phyloP scores from a whole-genome alignment of 257 asterid genomes.

The Nyctanthes arbortristis region DNA sequence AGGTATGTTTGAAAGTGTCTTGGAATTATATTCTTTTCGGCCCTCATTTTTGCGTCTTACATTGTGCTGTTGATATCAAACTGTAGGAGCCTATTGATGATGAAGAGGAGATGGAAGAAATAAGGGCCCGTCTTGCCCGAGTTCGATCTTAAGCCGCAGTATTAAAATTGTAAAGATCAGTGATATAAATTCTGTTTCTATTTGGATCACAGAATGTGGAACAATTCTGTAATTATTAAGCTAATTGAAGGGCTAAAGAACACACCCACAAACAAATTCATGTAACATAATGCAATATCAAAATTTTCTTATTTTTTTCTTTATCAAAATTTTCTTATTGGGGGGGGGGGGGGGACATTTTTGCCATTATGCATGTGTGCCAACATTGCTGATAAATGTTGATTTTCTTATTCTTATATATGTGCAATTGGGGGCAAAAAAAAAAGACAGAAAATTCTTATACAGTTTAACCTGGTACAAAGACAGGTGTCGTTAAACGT shows the following conservation, averaged over 20 bases:
- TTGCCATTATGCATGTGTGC: not conserved
- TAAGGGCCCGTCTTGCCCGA: too few species aligned
- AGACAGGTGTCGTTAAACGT: too few species aligned
- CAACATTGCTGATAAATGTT: not conserved
- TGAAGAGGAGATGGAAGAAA: too few species aligned
- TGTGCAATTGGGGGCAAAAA: too few species aligned
- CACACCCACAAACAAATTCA: conserved; percentile 3
- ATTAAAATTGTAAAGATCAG: not conserved
- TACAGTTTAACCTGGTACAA: too few species aligned
- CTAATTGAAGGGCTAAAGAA: too few species aligned
- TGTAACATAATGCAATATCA: conserved; percentile 15
- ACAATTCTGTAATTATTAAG: conserved; percentile 1
- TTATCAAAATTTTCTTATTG: too few species aligned
- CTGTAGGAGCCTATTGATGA: too few species aligned
- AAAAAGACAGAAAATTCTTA: not conserved
- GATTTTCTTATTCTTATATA: too few species aligned
- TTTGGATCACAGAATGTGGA: conserved; percentile 5
- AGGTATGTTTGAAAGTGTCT: conserved; percentile 35
- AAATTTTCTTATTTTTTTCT: not conserved
- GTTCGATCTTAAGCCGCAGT: not conserved
- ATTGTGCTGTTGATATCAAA: too few species aligned
- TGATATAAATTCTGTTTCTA: too few species aligned
- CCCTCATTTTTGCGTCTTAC: not conserved
- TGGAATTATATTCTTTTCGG: not conserved
- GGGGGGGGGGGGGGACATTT: too few species aligned